Evolutionary conservation across 2,329 filamentous ascomycete species (phyloP), one percentile per base, ranked within the genome.

Genomic region (Boeremia lycopersici): DNA sequence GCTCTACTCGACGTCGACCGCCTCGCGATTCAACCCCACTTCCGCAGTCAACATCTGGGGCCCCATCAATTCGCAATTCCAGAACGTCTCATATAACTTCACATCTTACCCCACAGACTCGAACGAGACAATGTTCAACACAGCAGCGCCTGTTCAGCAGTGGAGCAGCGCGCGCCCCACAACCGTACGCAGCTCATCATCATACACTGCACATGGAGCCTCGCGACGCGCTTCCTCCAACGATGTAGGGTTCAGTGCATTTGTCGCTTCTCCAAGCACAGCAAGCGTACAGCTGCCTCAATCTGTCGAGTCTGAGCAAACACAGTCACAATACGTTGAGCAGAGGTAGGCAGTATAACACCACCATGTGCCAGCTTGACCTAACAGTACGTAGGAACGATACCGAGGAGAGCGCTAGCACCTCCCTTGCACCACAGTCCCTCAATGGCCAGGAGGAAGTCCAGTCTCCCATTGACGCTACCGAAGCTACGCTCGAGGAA

Each of bases 401-500:
- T 11, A 67, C 63, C 4, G 67, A 72, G n/a, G 70, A 72, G 15
- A 59, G 56, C 3, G 56, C 56, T n/a, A 56, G 62, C 12, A 56
- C 48, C 4, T 69, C 67, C 10, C 51, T 66, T 9, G 57, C 61
- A n/a, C 34, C 62, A 12, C 68, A 67, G 26, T 72, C 68, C 2
- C 39, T 70, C 6, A 60, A 66, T 3, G 69, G 68, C 19, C 68
- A 73, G 2, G 72, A 74, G 4, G 71, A 72, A 11, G 49, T 54
- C 1, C 48, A 68, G 8, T 74, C 65, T 29, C 65, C 60, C 13
- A 62, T 63, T 28, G 68, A 73, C 31, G 63, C 67, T 6, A 63
- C 63, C 13, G 68, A 74, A 40, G 68, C 67, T 12, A 70, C 72
- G 56, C 67, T 62, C n/a, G 67, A 73, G 42, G 74, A 75, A 44